Percentiles rank a stretch among this genome's conserved stretches.
Evolutionary conservation across 352 stramenopile genomes (phyloP).

Genomic region (Discostella stelligera): DNA sequence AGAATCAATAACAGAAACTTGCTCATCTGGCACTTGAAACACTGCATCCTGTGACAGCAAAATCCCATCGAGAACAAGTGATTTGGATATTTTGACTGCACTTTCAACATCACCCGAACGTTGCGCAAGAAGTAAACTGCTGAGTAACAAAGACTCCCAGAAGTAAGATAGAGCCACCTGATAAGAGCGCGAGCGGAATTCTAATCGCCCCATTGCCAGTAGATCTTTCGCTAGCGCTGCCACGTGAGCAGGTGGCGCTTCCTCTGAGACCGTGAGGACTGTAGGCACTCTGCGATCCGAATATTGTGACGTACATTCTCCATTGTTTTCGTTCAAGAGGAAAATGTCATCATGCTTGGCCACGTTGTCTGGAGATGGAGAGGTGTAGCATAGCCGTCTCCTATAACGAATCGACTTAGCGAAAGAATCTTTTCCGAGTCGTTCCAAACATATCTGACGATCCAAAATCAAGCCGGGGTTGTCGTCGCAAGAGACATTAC

Average conservation of each 20-base stretch:
- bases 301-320: background rate
- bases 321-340: constrained; percentile 20
- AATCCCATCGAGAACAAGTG: constrained; percentile 30
- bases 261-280: constrained; percentile 5
- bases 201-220: constrained; percentile 38
- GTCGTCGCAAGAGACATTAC: constrained; percentile 19
- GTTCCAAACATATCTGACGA: constrained; percentile 44
- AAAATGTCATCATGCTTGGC: constrained; percentile 4
- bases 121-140: constrained; percentile 21
- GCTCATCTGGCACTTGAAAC: constrained; percentile 39
- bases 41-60: constrained; percentile 23
- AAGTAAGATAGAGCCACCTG: constrained; percentile 49
- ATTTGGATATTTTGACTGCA: constrained; percentile 10
- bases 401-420: constrained; percentile 49
- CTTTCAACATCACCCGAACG: constrained; percentile 12
- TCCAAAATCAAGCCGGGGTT: constrained; percentile 41
- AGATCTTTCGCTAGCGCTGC: constrained; percentile 48
- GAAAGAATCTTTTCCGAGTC: constrained; percentile 48
- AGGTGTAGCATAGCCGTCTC: constrained; percentile 44
- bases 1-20: constrained; percentile 24
- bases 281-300: constrained; percentile 7
- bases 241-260: constrained; percentile 26
- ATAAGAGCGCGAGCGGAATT: constrained; percentile 51
- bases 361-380: constrained; percentile 14
- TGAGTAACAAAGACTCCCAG: constrained; percentile 55